Conservation (phyloP, 371 early-diverging fungal species). For the Mortierella sp. region DNA sequence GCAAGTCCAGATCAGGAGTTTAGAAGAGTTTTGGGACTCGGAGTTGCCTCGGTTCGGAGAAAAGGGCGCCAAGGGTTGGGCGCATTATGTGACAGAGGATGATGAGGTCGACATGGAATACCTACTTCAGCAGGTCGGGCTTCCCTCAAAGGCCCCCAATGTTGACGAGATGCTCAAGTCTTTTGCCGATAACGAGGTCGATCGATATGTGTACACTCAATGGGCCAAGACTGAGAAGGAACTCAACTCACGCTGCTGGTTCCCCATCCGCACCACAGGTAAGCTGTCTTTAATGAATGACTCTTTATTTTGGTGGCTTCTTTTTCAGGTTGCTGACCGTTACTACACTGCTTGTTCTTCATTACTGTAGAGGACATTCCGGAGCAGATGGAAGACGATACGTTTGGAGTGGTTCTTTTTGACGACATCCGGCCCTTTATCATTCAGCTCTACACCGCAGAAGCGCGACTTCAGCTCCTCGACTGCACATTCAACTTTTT, state of each 20-base stretch:
- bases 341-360: background rate
- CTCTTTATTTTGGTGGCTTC: background rate
- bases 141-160: constrained; percentile 27
- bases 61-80: constrained; percentile 75
- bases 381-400: constrained; percentile 70
- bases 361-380: constrained; percentile 43
- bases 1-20: constrained; percentile 66
- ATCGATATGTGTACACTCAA: constrained; percentile 35
- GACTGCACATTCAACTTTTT: constrained; percentile 42
- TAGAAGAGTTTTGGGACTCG: constrained; percentile 85
- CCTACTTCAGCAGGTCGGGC: constrained; percentile 40
- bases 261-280: constrained; percentile 51
- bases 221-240: constrained; percentile 53
- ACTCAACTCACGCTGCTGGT: constrained; percentile 31
- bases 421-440: constrained; percentile 78
- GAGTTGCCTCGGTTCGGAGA: constrained; percentile 86
- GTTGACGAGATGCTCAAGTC: constrained; percentile 34
- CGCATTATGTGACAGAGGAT: constrained; percentile 50
- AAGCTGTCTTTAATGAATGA: background rate
- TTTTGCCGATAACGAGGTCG: constrained; percentile 37
- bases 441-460: constrained; percentile 63
- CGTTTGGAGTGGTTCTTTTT: constrained; percentile 78
- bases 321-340: background rate
- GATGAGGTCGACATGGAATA: constrained; percentile 43
- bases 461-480: constrained; percentile 35